phyloP scores from a whole-genome alignment of 768 basidiomycete species.

The Gloeophyllum trabeum region DNA sequence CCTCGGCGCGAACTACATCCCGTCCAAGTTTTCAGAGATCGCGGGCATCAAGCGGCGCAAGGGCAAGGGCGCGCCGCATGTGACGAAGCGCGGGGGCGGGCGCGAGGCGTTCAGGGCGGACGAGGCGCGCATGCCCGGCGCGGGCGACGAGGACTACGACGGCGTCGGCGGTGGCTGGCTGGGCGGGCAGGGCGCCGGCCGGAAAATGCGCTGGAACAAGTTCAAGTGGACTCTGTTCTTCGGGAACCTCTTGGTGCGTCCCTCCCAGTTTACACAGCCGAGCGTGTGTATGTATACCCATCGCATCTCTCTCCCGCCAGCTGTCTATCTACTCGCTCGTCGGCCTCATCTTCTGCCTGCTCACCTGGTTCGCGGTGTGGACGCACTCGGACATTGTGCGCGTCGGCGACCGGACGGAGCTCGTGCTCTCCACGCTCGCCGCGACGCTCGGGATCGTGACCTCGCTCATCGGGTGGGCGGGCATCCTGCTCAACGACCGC shows the following conservation, averaged over 20 bases:
- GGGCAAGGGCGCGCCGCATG: conserved; percentile 21
- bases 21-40: conserved; percentile 56
- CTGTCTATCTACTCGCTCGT: conserved; percentile 50
- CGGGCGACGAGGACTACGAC: conserved; percentile 26
- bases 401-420: conserved; percentile 55
- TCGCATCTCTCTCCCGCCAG: conserved; percentile 18
- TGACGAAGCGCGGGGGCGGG: conserved; percentile 61
- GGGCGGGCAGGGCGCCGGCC: conserved; percentile 25
- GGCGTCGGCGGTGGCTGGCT: conserved; percentile 26
- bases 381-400: conserved; percentile 58
- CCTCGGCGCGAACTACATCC: conserved; percentile 65
- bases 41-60: conserved; percentile 28
- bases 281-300: not conserved
- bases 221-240: conserved; percentile 79
- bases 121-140: conserved; percentile 26
- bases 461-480: conserved; percentile 65
- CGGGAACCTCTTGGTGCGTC: conserved; percentile 45
- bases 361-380: conserved; percentile 74
- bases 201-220: conserved; percentile 58
- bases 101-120: conserved; percentile 40
- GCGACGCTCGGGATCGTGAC: conserved; percentile 49
- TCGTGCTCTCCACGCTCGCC: conserved; percentile 61
- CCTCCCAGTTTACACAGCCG: too few relatives aligned
- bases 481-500: conserved; percentile 77
- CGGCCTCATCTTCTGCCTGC: conserved; percentile 51